Base-by-base conservation (phyloP, 2,329 filamentous ascomycete species). In the Colletotrichum sp. region DNA sequence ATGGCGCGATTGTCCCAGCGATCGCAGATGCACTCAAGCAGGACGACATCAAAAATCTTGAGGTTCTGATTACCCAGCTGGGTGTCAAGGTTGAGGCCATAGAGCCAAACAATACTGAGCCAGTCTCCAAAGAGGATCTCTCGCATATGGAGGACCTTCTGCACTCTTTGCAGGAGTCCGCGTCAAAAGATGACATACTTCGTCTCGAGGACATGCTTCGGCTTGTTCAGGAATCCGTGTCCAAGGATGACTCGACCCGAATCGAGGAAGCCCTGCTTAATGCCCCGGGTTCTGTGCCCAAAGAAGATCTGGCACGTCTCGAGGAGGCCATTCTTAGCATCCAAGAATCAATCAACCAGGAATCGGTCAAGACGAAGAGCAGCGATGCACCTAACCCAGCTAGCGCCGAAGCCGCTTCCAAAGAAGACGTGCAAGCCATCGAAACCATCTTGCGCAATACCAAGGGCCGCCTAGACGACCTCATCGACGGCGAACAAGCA, bases 401-500 rank as follows among this genome's bases (percentile, higher is more conserved):
- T 16, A 72, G 77, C 6, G 81, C 80, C 4, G 92, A 92, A 49
- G 83, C 89, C 4, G 93, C 94, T 8, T 92, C 89, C 36, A 95
- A 95, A 82, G 95, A 98, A 79, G 96, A 99, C 80, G 95, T 96
- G 0, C 92, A 96, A 77, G 95, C 95, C 13, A 96, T 99, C 75
- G 96, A 98, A 84, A 98, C 94, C 0, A 92, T 99, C 65, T 89
- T 99, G 15, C 92, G 94, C 57, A 98, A 98, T 82, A 96, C 96
- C 36, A 98, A 98, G 83, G 92, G 93, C 7, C 95, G 95, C 63
- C 88, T 99, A 12, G 96, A 98, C 75, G 96, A 98, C 75, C 84
- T 92, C 24, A 91, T 98, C 66, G 91, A 96, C 67, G 90, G 92
- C 5, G 94, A 96, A 39, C 92, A 94, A 73, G 88, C 92, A 3